Conservation (phyloP, 2,329 filamentous ascomycete species). For the Monosporascus sp. region DNA sequence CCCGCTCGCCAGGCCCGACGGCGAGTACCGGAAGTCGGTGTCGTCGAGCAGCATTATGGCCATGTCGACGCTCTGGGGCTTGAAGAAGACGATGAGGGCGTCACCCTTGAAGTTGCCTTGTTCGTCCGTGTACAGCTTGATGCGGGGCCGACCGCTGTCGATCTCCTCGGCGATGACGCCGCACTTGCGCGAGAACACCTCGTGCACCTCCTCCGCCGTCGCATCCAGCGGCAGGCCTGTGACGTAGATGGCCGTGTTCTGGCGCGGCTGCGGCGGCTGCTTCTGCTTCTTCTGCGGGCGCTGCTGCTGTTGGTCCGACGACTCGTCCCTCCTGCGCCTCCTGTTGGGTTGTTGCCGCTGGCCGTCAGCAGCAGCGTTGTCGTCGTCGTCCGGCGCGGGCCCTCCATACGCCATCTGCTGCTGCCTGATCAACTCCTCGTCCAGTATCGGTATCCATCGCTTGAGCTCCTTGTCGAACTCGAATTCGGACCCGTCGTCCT, state of each 20-base stretch:
- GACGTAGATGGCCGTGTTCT: conserved; percentile 90
- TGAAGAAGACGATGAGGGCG: conserved; percentile 89
- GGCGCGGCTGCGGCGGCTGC: conserved; percentile 44
- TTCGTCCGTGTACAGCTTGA: conserved; percentile 87
- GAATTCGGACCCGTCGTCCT: conserved; percentile 78
- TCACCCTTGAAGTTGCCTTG: conserved; percentile 88
- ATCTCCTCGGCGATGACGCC: conserved; percentile 94
- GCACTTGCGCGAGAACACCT: conserved; percentile 76
- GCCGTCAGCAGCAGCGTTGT: conserved; percentile 25
- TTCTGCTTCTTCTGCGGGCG: conserved; percentile 43
- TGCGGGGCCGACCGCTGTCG: conserved; percentile 77
- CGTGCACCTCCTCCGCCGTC: conserved; percentile 72
- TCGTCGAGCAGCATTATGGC: conserved; percentile 78
- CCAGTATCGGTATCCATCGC: conserved; percentile 65
- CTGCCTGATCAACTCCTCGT: conserved; percentile 35
- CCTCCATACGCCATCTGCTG: conserved; percentile 28
- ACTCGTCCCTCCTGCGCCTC: conserved; percentile 34
- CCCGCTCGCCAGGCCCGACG: conserved; percentile 47
- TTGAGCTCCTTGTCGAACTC: conserved; percentile 68
- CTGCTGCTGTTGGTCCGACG: conserved; percentile 26
- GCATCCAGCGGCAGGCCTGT: conserved; percentile 79
- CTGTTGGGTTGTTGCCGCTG: conserved; percentile 23
- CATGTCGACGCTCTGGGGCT: conserved; percentile 84
- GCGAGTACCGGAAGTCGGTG: conserved; percentile 67
- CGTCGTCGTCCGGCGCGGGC: conserved; percentile 32